Evolutionary conservation across 2,329 filamentous ascomycete species (phyloP).

Genomic region (Trichoderma sp.): DNA sequence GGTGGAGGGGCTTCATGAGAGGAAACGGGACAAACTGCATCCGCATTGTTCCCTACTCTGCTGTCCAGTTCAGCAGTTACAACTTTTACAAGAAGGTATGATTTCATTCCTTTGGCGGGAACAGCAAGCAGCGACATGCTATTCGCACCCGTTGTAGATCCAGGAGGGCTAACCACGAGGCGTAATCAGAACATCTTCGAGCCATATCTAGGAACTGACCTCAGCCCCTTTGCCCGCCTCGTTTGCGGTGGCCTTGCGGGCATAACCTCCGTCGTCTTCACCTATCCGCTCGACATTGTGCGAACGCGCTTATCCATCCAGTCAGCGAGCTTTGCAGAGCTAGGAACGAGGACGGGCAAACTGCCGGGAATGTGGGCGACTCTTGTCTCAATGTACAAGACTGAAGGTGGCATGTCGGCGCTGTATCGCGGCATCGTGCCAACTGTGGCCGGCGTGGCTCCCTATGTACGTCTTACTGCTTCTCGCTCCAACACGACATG

Average conservation of each 20-base stretch:
- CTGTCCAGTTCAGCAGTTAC: conserved; percentile 97
- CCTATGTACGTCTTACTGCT: conserved; percentile 56
- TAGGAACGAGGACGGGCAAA: conserved; percentile 62
- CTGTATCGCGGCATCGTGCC: conserved; percentile 94
- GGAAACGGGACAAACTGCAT: conserved; percentile 99
- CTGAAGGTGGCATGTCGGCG: conserved; percentile 78
- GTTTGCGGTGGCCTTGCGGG: conserved; percentile 89
- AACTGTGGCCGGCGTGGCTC: conserved; percentile 91
- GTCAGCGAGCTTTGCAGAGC: conserved; percentile 85
- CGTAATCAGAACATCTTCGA: conserved; percentile 67
- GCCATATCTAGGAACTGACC: conserved; percentile 66
- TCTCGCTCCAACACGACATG: background rate
- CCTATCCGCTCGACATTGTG: conserved; percentile 96
- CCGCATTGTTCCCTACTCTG: conserved; percentile 95
- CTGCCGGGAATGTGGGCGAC: conserved; percentile 92
- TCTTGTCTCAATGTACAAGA: conserved; percentile 79
- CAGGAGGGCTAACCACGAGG: background rate
- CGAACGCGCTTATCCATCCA: conserved; percentile 95
- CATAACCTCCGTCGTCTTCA: conserved; percentile 91
- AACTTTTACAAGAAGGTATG: conserved; percentile 90
- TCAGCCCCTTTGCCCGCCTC: conserved; percentile 72
- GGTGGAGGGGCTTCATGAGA: conserved; percentile 95
- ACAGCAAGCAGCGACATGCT: background rate
- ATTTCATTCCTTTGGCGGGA: background rate
- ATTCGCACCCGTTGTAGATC: background rate